Percentiles rank a stretch among this genome's conserved stretches.
Conservation (phyloP, 768 basidiomycete genomes). For the Russula ochroleuca region DNA sequence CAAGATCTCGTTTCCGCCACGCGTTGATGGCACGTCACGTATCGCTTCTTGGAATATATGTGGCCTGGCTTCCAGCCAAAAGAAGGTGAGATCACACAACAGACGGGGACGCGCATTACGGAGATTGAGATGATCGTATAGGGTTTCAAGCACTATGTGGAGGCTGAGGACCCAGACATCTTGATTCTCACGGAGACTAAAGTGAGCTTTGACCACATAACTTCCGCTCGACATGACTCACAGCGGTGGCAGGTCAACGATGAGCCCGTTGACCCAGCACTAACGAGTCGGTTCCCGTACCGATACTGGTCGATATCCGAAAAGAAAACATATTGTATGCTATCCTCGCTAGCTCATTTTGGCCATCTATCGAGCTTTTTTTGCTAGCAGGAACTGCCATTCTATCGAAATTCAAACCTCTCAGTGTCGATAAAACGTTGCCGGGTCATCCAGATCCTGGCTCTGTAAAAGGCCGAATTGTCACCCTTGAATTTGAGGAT, state of each 20-base stretch:
- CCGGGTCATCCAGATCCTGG: constrained; percentile 68
- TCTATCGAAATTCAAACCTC: constrained; percentile 69
- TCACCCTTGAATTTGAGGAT: constrained; percentile 75
- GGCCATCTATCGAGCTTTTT: constrained; percentile 6
- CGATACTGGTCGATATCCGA: constrained; percentile 71
- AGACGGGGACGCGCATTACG: background rate
- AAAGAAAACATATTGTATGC: constrained; percentile 75
- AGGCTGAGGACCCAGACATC: constrained; percentile 83
- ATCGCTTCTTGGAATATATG: constrained; percentile 79
- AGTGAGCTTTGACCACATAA: constrained; percentile 35
- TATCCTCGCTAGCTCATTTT: background rate
- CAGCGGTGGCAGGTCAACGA: constrained; percentile 57
- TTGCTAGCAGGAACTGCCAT: constrained; percentile 71
- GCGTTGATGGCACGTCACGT: constrained; percentile 44
- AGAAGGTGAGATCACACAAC: constrained; percentile 52
- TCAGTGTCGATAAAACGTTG: constrained; percentile 60
- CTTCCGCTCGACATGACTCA: background rate
- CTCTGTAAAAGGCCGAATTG: constrained; percentile 67
- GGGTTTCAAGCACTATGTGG: constrained; percentile 79
- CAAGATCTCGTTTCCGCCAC: constrained; percentile 53
- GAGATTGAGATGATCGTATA: constrained; percentile 29
- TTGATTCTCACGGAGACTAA: constrained; percentile 86
- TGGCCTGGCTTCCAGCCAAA: constrained; percentile 67
- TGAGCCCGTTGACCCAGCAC: constrained; percentile 52
- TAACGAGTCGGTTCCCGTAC: constrained; percentile 60